phyloP scores from a whole-genome alignment of 345 rosid species.

The Excoecaria cochinchinensis region DNA sequence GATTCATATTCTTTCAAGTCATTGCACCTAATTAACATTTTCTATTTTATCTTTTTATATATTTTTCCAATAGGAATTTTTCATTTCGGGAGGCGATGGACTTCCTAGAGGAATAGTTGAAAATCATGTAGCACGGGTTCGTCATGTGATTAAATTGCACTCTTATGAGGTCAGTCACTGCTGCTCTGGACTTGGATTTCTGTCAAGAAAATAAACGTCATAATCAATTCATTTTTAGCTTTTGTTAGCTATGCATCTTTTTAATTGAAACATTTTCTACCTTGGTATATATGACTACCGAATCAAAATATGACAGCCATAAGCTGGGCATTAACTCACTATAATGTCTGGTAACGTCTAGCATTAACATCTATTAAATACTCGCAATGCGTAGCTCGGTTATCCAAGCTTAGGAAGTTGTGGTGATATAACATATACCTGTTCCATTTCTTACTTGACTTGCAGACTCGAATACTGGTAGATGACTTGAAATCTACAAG shows the following conservation, averaged over 20 bases:
- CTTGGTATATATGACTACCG: too few relatives aligned
- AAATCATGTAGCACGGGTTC: constrained; percentile 85
- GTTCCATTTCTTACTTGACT: neutral
- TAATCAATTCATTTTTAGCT: neutral
- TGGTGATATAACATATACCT: neutral
- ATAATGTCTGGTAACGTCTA: too few relatives aligned
- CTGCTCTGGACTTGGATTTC: neutral
- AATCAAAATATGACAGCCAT: too few relatives aligned
- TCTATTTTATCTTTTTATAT: neutral
- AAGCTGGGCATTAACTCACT: too few relatives aligned
- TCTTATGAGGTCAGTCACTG: constrained; percentile 68
- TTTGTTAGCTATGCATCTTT: neutral
- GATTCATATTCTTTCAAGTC: neutral
- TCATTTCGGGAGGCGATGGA: constrained; percentile 95
- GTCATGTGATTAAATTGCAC: constrained; percentile 71
- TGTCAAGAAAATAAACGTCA: neutral
- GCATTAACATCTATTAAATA: too few relatives aligned
- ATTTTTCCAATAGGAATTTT: constrained; percentile 63
- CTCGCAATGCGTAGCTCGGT: too few relatives aligned
- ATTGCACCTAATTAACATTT: neutral
- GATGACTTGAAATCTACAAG: constrained; percentile 77
- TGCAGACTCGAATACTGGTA: constrained; percentile 78
- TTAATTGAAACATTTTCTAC: neutral
- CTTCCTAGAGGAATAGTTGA: constrained; percentile 98
- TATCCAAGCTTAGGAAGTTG: neutral